phyloP scores from a whole-genome alignment of 2,329 filamentous ascomycete genomes.

The Dactylellina parvicollis region DNA sequence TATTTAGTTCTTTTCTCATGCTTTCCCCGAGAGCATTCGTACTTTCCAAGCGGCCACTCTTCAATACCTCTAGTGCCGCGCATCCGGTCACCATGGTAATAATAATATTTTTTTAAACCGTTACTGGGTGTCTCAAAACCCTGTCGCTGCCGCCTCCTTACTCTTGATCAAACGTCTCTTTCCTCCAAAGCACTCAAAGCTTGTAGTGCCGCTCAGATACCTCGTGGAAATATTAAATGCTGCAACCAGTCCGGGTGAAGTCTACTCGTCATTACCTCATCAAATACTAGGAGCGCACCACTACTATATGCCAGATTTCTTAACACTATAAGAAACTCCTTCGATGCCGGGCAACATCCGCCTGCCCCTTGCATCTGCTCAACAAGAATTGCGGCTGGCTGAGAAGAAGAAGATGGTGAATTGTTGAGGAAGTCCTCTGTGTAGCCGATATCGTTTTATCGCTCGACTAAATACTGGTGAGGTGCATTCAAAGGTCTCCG shows the following conservation, averaged over 20 bases:
- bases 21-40: slow-evolving; percentile 31
- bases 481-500: slow-evolving; percentile 65
- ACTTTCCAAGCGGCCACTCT: too few species aligned
- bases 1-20: slow-evolving; percentile 2
- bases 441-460: too few species aligned
- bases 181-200: slow-evolving; percentile 75
- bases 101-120: slow-evolving; percentile 73
- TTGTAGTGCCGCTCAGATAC: too few species aligned
- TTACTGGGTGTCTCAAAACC: slow-evolving; percentile 67
- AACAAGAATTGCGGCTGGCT: slow-evolving; percentile 72
- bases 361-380: slow-evolving; percentile 75
- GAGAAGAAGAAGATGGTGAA: too few species aligned
- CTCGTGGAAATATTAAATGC: too few species aligned
- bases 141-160: slow-evolving; percentile 58
- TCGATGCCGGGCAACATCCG: slow-evolving; percentile 67
- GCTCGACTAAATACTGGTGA: slow-evolving; percentile 70
- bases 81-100: slow-evolving; percentile 70
- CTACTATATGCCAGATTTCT: slow-evolving; percentile 61
- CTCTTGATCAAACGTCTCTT: slow-evolving; percentile 68
- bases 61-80: slow-evolving; percentile 53
- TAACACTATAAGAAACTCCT: slow-evolving; percentile 67
- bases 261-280: slow-evolving; percentile 77
- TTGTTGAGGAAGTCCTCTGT: too few species aligned
- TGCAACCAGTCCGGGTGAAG: too few species aligned
- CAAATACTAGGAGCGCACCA: slow-evolving; percentile 72